These are phyloP conservation scores for Pyrrhoderma lamaoense DNA, from an alignment of 1,284 basidiomycete genomes.

Conservation along the genomic window DNA sequence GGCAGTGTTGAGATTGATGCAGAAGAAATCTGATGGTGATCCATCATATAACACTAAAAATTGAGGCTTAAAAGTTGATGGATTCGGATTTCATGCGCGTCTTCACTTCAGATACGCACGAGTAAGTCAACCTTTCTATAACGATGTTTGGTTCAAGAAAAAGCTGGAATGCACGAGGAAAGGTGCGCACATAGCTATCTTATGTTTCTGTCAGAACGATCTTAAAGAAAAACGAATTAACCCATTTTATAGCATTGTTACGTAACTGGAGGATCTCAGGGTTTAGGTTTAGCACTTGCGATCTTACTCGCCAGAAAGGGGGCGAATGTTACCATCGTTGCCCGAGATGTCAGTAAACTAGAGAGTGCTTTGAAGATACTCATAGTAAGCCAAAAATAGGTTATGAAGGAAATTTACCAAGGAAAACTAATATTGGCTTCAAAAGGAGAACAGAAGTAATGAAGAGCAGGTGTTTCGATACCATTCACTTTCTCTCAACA, in stretches of 20 bases:
- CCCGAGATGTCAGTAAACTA: conserved; percentile 58
- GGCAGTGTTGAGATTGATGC: no score
- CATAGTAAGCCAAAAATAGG: conserved; percentile 40
- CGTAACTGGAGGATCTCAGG: conserved; percentile 76
- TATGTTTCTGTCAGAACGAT: no score
- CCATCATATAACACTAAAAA: no score
- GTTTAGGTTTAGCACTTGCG: conserved; percentile 71
- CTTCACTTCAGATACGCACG: no score
- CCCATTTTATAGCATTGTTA: conserved; percentile 68
- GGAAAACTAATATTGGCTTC: background rate
- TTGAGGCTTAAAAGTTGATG: no score
- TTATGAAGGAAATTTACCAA: background rate
- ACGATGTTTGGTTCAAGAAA: conserved; percentile 6
- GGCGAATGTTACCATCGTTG: conserved; percentile 78
- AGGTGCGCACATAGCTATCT: conserved; percentile 12
- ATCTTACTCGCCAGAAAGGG: conserved; percentile 62
- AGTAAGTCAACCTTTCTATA: no score
- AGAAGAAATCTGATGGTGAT: no score
- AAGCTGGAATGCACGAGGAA: conserved; percentile 20
- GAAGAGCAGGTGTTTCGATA: conserved; percentile 49
- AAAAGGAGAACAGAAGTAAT: conserved; percentile 39
- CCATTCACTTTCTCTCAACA: conserved; percentile 58
- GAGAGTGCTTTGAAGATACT: conserved; percentile 50
- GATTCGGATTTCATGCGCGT: no score
- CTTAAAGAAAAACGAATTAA: no score